Evolutionary conservation across 805 yeast species (phyloP).

Genomic region (Zygotorulaspora florentina): DNA sequence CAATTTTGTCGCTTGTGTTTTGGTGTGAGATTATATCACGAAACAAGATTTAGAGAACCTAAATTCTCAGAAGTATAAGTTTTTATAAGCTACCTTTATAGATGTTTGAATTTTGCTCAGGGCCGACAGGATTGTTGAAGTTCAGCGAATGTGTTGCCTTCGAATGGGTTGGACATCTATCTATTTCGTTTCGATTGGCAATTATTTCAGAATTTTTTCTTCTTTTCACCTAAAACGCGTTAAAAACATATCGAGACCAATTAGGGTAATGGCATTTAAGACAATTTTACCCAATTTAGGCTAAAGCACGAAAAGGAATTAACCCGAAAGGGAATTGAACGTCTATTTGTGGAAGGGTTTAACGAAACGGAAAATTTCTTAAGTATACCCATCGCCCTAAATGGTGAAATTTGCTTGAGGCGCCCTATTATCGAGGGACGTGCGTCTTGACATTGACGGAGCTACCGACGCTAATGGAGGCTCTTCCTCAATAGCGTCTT

Average conservation of each 20-base stretch:
- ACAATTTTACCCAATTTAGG: neutral
- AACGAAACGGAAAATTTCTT: neutral
- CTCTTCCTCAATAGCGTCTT: constrained; percentile 7
- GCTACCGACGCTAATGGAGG: neutral
- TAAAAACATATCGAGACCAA: neutral
- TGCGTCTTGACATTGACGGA: constrained; percentile 2
- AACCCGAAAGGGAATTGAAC: neutral
- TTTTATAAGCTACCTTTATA: too few species aligned
- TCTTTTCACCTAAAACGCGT: neutral
- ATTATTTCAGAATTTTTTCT: neutral
- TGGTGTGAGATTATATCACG: neutral
- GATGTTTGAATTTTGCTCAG: too few species aligned
- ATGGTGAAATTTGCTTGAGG: constrained; percentile 11
- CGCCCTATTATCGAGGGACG: neutral
- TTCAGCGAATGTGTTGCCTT: too few species aligned
- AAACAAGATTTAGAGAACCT: too few species aligned
- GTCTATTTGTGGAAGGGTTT: neutral
- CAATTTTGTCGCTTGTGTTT: too few species aligned
- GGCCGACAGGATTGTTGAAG: too few species aligned
- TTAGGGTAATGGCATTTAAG: neutral
- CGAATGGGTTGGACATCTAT: too few species aligned
- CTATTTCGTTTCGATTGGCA: too few species aligned
- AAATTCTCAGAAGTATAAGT: too few species aligned
- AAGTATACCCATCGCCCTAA: neutral
- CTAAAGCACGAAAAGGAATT: neutral